Evolutionary conservation across 108 stramenopile species (phyloP).

Genomic region (Skeletonema costatum): DNA sequence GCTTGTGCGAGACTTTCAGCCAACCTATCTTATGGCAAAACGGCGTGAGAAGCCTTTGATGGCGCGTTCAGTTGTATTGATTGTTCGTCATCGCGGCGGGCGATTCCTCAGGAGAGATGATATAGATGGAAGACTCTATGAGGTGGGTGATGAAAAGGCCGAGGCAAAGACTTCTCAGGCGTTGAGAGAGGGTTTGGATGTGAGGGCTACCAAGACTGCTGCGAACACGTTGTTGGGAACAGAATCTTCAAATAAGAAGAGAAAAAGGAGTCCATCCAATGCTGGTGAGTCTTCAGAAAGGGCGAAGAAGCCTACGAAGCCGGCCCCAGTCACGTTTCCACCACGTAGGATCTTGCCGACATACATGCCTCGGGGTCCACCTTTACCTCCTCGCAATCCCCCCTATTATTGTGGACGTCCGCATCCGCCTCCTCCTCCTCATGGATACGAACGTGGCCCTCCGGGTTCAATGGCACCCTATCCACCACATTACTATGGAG

Average conservation of each 20-base stretch:
- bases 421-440: background rate
- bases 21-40: constrained; percentile 81
- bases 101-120: constrained; percentile 84
- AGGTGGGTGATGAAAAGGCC: constrained; percentile 88
- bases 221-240: constrained; percentile 45
- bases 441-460: background rate
- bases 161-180: constrained; percentile 91
- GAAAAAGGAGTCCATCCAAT: background rate
- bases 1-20: constrained; percentile 85
- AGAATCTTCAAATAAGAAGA: constrained; percentile 27
- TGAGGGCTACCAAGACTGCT: constrained; percentile 76
- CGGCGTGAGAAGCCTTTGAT: constrained; percentile 86
- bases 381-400: background rate
- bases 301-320: constrained; percentile 8
- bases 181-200: constrained; percentile 84
- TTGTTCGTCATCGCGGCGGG: constrained; percentile 83
- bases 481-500: constrained; percentile 7
- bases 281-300: background rate
- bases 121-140: constrained; percentile 68
- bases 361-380: background rate
- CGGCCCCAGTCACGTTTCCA: background rate
- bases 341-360: background rate
- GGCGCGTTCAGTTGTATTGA: constrained; percentile 82
- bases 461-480: constrained; percentile 4
- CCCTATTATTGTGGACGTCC: constrained; percentile 2